Base-by-base conservation (phyloP, 192 early-diverging fungal species). In the Gryganskiella cystojenkinii region DNA sequence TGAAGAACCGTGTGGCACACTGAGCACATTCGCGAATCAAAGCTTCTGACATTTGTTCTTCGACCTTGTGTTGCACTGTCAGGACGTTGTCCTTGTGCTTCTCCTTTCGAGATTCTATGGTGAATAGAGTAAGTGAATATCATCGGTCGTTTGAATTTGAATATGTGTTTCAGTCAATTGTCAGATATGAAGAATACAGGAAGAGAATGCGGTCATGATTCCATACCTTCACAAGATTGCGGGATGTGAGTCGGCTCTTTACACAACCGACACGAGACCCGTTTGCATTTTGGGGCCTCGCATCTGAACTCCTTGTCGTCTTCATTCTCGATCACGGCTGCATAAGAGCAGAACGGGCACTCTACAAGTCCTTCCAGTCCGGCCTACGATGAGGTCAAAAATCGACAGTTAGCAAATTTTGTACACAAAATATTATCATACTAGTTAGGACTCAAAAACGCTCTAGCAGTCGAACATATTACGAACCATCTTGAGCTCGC, bases 21-120 rank as follows among this genome's bases (percentile, higher is more conserved):
- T 85, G 83, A 9, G 83, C 75, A 62, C 88, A 89, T 54, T 81
- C 79, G 20, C 88, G 65, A 22, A 89, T 67, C 51, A 89, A 57
- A 3, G 88, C 88, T 35, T 85, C 64, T 14, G 87, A 83, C 86
- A 88, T 86, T 20, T 81, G 70, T 59, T 89, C 88, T 34, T 87
- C 88, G 9, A 89, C 73, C 37, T 58, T 60, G 53, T 89, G 88
- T 31, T 84, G 81, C 3, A 61, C 81, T 55, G 61, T 70, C 24
- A 86, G 43, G 0, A 72, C 78, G 42, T 68, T 75, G 27, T 78
- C 47, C 45, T 78, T 56, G 42, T 78, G 66, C 25, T 33, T 59
- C 30, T 89, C 85, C 61, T 85, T 83, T 8, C 57, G 58, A 24
- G 73, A 73, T 47, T 78, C 74, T 78, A 47, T 71, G n/a, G n/a